Conservation (phyloP, 108 stramenopile species). For the Thalassiosira profunda region DNA sequence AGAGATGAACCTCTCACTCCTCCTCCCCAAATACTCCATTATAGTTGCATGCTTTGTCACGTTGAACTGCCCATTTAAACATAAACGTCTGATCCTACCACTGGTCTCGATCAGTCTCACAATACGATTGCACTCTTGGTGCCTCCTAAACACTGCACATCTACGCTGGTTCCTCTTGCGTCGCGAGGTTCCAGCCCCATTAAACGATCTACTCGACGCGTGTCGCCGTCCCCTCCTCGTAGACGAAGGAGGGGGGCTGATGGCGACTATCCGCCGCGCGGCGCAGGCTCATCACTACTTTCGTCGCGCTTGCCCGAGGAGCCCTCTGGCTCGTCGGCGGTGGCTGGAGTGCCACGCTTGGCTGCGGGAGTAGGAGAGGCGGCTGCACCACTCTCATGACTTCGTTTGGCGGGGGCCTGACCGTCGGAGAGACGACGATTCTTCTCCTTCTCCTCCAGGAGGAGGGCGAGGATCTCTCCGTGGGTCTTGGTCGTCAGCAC, state of each 20-base stretch:
- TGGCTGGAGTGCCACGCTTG: background rate
- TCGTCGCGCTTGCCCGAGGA: background rate
- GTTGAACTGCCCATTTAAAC: background rate
- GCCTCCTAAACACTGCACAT: background rate
- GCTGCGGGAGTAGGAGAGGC: background rate
- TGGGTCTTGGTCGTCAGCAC: background rate
- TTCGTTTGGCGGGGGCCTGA: too few relatives aligned
- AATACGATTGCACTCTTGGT: background rate
- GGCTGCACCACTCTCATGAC: background rate
- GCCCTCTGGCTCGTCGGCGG: background rate
- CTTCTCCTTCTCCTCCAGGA: conserved; percentile 1
- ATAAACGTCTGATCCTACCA: background rate
- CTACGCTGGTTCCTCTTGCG: background rate
- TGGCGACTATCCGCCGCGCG: background rate
- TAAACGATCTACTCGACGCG: background rate
- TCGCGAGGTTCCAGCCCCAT: background rate
- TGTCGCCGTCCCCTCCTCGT: background rate
- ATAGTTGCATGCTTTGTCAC: background rate
- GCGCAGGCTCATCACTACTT: background rate
- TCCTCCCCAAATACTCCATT: background rate
- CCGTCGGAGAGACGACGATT: background rate
- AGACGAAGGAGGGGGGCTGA: background rate
- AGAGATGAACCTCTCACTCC: background rate
- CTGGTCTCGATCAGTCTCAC: background rate
- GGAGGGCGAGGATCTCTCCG: background rate